Evolutionary conservation across 352 stramenopile genomes (phyloP).

Genomic region (Phytophthora fragariaefolia): DNA sequence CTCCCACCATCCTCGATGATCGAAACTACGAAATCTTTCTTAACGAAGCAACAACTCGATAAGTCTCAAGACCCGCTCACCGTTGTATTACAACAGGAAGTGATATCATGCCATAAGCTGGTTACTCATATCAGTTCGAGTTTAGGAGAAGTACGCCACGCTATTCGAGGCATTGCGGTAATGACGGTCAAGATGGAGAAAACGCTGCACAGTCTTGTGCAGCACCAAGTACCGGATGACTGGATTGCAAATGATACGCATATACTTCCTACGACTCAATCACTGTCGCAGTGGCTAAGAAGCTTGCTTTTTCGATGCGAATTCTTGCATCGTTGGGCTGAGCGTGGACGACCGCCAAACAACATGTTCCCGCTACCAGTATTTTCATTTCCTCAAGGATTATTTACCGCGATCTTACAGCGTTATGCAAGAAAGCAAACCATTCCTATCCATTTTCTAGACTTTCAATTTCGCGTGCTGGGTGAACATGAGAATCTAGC

Average conservation of each 20-base stretch:
- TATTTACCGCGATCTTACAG: slow-evolving; percentile 84
- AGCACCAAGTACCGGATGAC: slow-evolving; percentile 59
- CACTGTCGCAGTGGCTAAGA: slow-evolving; percentile 60
- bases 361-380: slow-evolving; percentile 64
- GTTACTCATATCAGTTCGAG: slow-evolving; percentile 47
- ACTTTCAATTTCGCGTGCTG: slow-evolving; percentile 80
- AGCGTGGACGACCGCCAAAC: slow-evolving; percentile 23
- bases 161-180: slow-evolving; percentile 56
- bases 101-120: slow-evolving; percentile 56
- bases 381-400: slow-evolving; percentile 77
- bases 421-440: slow-evolving; percentile 69
- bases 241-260: slow-evolving; percentile 39
- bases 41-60: not conserved
- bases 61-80: slow-evolving; percentile 53
- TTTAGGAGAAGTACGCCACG: slow-evolving; percentile 57
- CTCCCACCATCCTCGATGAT: slow-evolving; percentile 19
- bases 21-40: slow-evolving; percentile 6
- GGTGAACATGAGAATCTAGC: slow-evolving; percentile 38
- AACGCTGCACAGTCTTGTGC: slow-evolving; percentile 54
- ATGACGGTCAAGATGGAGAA: slow-evolving; percentile 70
- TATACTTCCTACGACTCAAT: slow-evolving; percentile 38
- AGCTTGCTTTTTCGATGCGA: slow-evolving; percentile 61
- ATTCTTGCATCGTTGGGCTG: slow-evolving; percentile 67
- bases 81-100: slow-evolving; percentile 75
- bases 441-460: slow-evolving; percentile 77